phyloP scores from a whole-genome alignment of 192 early-diverging fungal species.

The Coemansia aciculifera region DNA sequence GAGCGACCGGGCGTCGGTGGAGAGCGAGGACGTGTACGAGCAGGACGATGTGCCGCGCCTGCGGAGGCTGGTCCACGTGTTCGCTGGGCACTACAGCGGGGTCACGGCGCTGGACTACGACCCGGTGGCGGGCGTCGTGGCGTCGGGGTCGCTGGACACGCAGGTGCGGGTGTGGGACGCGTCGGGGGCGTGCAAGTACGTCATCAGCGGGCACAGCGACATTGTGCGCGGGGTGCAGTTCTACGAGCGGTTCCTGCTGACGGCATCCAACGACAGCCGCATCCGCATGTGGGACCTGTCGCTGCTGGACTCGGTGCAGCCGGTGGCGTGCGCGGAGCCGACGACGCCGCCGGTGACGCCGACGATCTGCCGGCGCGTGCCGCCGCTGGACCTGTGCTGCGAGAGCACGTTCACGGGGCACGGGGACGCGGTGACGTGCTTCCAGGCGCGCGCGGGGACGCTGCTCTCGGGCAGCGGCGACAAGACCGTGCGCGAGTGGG shows the following conservation, averaged over 20 bases:
- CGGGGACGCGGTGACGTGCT: conserved; percentile 39
- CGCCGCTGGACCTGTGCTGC: conserved; percentile 51
- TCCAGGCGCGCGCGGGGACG: conserved; percentile 36
- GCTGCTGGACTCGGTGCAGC: conserved; percentile 59
- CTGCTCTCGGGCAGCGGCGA: conserved; percentile 71
- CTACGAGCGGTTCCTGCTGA: conserved; percentile 54
- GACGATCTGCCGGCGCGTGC: conserved; percentile 39
- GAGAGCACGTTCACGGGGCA: conserved; percentile 42
- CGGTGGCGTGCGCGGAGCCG: conserved; percentile 17
- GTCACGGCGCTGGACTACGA: conserved; percentile 65
- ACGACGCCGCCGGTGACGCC: conserved; percentile 57
- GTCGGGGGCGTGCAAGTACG: conserved; percentile 43
- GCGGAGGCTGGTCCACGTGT: conserved; percentile 22
- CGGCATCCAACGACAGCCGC: conserved; percentile 65
- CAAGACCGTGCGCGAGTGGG: conserved; percentile 78
- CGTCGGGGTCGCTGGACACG: conserved; percentile 68
- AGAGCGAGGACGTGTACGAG: conserved; percentile 19
- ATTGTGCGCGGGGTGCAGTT: conserved; percentile 42
- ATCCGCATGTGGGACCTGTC: conserved; percentile 71
- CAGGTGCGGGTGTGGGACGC: conserved; percentile 68
- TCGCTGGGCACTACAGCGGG: conserved; percentile 62
- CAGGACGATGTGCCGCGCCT: conserved; percentile 40
- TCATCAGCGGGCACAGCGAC: conserved; percentile 38
- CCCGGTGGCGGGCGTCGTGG: conserved; percentile 56
- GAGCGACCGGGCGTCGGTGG: not conserved